Evolutionary conservation across 352 stramenopile species (phyloP).

Genomic region (Achlya hypogyna): DNA sequence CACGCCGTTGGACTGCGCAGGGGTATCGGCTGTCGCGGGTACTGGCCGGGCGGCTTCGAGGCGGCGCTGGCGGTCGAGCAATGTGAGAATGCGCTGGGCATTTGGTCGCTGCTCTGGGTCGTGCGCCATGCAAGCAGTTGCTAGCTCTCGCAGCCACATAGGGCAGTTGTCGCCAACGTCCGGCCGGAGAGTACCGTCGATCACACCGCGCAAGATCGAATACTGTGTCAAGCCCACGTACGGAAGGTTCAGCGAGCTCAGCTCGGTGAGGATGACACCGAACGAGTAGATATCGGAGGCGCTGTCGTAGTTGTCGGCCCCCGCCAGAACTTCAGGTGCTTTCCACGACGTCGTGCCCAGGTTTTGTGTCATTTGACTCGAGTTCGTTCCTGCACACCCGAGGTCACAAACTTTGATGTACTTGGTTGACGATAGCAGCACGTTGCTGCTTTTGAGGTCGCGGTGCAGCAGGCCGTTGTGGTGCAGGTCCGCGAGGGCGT

Average conservation of each 20-base stretch:
- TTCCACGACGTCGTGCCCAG: conserved; percentile 26
- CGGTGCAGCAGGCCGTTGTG: conserved; percentile 27
- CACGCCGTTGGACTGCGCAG: too few relatives aligned
- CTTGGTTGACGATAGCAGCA: conserved; percentile 19
- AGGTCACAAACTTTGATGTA: conserved; percentile 28
- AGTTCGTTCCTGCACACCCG: conserved; percentile 24
- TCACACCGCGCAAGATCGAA: neutral
- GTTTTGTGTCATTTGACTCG: conserved; percentile 26
- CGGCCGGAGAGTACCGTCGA: neutral
- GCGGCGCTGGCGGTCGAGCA: too few relatives aligned
- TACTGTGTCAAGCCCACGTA: neutral
- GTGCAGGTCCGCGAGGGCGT: conserved; percentile 27
- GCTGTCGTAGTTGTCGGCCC: neutral
- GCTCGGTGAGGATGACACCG: conserved; percentile 8
- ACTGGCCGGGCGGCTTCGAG: too few relatives aligned
- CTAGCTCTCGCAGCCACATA: neutral
- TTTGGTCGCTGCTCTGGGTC: neutral
- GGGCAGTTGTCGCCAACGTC: neutral
- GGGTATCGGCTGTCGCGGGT: too few relatives aligned
- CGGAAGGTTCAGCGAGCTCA: neutral
- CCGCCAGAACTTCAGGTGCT: conserved; percentile 20
- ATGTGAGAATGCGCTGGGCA: too few relatives aligned
- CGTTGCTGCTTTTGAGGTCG: conserved; percentile 29
- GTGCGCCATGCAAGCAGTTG: neutral
- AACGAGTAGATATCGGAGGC: conserved; percentile 18